These are phyloP conservation scores for Penicillium coprophilum DNA, from an alignment of 495 filamentous ascomycete genomes.

Conservation along the genomic window DNA sequence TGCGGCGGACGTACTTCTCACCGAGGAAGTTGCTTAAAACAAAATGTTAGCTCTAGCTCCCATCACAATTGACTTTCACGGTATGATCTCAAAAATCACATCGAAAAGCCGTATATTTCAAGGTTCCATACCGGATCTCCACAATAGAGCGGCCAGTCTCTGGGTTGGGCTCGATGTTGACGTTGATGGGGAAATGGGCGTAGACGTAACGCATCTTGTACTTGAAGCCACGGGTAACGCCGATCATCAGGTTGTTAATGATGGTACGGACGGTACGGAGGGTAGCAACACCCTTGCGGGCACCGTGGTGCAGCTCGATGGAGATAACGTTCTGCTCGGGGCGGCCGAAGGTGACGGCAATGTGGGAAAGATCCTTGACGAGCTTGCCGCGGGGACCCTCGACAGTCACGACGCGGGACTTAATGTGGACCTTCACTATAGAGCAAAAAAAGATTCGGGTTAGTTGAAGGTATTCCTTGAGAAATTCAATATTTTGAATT, in stretches of 20 bases:
- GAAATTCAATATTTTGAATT: constrained; percentile 3
- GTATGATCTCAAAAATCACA: neutral
- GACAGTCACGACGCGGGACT: constrained; percentile 90
- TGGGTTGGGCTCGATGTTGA: constrained; percentile 94
- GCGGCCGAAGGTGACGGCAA: constrained; percentile 91
- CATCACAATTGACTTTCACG: neutral
- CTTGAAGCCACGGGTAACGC: constrained; percentile 97
- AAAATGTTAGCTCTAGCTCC: constrained; percentile 4
- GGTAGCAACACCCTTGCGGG: constrained; percentile 94
- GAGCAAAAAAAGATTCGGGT: constrained; percentile 33
- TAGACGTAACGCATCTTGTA: constrained; percentile 99
- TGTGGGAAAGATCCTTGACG: constrained; percentile 89
- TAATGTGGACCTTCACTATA: constrained; percentile 92
- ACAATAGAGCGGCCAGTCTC: constrained; percentile 86
- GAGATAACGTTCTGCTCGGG: constrained; percentile 78
- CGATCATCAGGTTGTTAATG: constrained; percentile 97
- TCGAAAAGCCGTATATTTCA: neutral
- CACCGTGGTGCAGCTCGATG: constrained; percentile 96
- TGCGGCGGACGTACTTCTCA: constrained; percentile 96
- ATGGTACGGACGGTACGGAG: constrained; percentile 95
- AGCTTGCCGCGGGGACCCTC: constrained; percentile 96
- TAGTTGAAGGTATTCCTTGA: constrained; percentile 17
- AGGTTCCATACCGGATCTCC: constrained; percentile 87
- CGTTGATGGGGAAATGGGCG: constrained; percentile 99
- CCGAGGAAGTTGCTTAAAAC: constrained; percentile 91